Evolutionary conservation across 2,329 filamentous ascomycete species (phyloP).

Genomic region (Diaporthe amygdali): DNA sequence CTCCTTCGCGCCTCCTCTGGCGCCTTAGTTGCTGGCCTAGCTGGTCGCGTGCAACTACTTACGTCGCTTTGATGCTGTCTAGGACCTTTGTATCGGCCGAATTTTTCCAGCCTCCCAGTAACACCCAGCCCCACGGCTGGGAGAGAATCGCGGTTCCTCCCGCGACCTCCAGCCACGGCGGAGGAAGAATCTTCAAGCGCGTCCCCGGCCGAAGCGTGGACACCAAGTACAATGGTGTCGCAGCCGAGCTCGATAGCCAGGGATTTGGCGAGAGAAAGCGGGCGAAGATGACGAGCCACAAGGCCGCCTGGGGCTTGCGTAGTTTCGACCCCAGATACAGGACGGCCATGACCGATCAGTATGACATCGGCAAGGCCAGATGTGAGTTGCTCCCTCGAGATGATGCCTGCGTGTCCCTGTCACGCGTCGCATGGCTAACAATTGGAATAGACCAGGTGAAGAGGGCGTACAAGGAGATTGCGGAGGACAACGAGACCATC

Average conservation of each 20-base stretch:
- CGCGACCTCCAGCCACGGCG: conserved; percentile 15
- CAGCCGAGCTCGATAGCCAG: conserved; percentile 39
- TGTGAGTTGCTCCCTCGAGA: conserved; percentile 26
- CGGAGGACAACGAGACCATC: conserved; percentile 14
- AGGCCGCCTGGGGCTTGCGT: conserved; percentile 39
- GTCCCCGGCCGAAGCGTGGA: conserved; percentile 25
- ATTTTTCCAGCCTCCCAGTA: conserved; percentile 30
- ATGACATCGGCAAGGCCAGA: conserved; percentile 32
- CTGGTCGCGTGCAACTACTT: background rate
- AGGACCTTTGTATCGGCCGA: conserved; percentile 31
- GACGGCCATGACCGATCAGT: conserved; percentile 10
- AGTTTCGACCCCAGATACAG: conserved; percentile 34
- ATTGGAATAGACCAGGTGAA: conserved; percentile 12
- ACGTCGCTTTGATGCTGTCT: background rate
- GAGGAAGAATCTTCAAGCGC: conserved; percentile 38
- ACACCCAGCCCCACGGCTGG: conserved; percentile 34
- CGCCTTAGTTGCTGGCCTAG: background rate
- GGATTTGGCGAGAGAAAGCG: conserved; percentile 41
- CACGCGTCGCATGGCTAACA: background rate
- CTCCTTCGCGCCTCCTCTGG: background rate
- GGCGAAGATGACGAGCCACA: conserved; percentile 32
- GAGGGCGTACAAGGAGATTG: conserved; percentile 11
- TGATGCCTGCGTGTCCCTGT: no score
- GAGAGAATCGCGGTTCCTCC: conserved; percentile 35
- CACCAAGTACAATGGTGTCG: conserved; percentile 26